Conservation (phyloP, 78 protist species). For the Dictyostelium capitatum region DNA sequence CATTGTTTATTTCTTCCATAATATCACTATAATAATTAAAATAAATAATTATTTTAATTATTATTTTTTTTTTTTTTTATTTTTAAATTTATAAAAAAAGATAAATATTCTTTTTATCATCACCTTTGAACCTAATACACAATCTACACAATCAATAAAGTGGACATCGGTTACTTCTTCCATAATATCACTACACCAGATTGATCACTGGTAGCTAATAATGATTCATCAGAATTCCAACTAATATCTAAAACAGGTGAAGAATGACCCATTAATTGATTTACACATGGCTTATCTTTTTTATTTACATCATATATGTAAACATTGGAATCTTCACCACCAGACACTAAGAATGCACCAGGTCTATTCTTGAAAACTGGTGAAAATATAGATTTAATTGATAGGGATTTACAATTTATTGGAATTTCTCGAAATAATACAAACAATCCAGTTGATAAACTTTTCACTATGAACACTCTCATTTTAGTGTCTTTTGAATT, state of each 20-base stretch:
- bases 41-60: too few relatives aligned
- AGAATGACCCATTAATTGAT: conserved; percentile 63
- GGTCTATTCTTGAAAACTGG: conserved; percentile 23
- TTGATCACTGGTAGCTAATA: conserved; percentile 17
- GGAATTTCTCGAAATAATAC: not conserved
- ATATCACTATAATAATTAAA: too few relatives aligned
- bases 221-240: conserved; percentile 69
- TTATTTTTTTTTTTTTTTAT: too few relatives aligned
- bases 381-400: conserved; percentile 19
- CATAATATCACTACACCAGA: conserved; percentile 46
- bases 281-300: conserved; percentile 12
- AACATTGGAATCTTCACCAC: conserved; percentile 15
- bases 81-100: too few relatives aligned
- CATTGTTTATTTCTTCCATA: too few relatives aligned
- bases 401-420: not conserved
- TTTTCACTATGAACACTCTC: conserved; percentile 43
- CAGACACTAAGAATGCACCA: conserved; percentile 38
- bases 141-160: too few relatives aligned
- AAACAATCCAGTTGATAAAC: conserved; percentile 25
- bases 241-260: conserved; percentile 10
- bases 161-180: conserved; percentile 19
- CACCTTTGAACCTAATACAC: too few relatives aligned
- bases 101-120: too few relatives aligned
- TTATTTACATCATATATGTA: conserved; percentile 31
- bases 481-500: conserved; percentile 42